These are phyloP conservation scores for Kodamaea kaohsiungensis DNA, from an alignment of 805 yeast species.

Conservation along the genomic window DNA sequence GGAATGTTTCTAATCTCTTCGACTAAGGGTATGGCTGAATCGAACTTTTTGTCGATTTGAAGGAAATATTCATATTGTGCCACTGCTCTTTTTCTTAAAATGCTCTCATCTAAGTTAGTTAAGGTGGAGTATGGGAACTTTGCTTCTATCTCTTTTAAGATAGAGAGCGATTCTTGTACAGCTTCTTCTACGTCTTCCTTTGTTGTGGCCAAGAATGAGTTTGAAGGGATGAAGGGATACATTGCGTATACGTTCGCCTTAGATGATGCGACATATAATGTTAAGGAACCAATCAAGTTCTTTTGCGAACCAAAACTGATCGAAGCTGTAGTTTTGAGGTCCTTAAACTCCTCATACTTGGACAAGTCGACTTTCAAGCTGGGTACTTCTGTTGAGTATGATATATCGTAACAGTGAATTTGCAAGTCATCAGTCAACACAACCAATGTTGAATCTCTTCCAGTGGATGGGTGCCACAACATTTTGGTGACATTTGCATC, in stretches of 20 bases:
- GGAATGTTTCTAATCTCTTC: conserved; percentile 15
- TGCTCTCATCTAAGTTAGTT: conserved; percentile 8
- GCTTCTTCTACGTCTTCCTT: conserved; percentile 15
- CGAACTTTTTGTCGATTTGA: conserved; percentile 15
- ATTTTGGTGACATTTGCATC: conserved; percentile 21
- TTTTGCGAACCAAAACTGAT: conserved; percentile 30
- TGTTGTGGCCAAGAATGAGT: conserved; percentile 19
- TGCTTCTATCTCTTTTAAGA: conserved; percentile 12
- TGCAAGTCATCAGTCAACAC: conserved; percentile 22
- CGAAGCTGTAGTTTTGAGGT: conserved; percentile 18
- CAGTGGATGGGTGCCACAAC: conserved; percentile 26
- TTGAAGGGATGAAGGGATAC: conserved; percentile 26
- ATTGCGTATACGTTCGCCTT: conserved; percentile 24
- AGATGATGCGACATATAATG: conserved; percentile 28
- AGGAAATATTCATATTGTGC: conserved; percentile 20
- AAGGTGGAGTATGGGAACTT: conserved; percentile 11
- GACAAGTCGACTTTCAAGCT: conserved; percentile 20
- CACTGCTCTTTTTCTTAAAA: conserved; percentile 15
- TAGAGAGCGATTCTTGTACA: conserved; percentile 9
- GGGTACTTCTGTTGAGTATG: conserved; percentile 14
- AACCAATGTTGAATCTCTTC: conserved; percentile 25
- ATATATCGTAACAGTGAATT: conserved; percentile 22
- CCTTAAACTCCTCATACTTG: conserved; percentile 8
- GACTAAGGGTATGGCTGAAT: conserved; percentile 7
- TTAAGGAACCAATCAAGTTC: conserved; percentile 26